Percentiles rank a stretch among this genome's conserved stretches.
phyloP scores from a whole-genome alignment of 2,329 filamentous ascomycete species.

The Neonectria ditissima region DNA sequence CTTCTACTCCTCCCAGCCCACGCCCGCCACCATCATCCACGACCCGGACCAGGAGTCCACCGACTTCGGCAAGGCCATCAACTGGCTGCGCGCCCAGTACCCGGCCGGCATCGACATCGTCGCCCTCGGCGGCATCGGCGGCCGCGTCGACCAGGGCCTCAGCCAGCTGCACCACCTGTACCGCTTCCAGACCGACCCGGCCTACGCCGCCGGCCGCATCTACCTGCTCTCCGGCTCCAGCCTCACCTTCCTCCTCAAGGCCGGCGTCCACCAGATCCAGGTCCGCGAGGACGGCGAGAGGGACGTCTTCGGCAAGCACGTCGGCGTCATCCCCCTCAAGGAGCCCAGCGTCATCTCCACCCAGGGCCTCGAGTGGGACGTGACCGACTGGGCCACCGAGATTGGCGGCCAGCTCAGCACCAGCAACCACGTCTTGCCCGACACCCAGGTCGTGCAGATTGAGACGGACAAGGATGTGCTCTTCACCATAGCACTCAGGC shows the following conservation, averaged over 20 bases:
- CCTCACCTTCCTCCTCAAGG: constrained; percentile 83
- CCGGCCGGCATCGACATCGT: constrained; percentile 71
- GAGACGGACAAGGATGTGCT: constrained; percentile 73
- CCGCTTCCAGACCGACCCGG: constrained; percentile 65
- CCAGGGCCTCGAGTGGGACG: constrained; percentile 89
- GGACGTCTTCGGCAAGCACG: constrained; percentile 77
- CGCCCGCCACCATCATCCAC: constrained; percentile 70
- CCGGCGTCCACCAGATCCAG: constrained; percentile 74
- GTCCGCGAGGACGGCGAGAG: constrained; percentile 65
- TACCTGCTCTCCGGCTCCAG: constrained; percentile 86
- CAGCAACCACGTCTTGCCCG: constrained; percentile 78
- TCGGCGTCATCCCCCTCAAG: constrained; percentile 87
- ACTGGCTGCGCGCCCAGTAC: constrained; percentile 62
- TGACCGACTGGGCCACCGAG: constrained; percentile 80
- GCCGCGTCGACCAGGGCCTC: constrained; percentile 91
- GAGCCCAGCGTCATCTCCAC: constrained; percentile 85
- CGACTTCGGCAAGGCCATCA: constrained; percentile 88
- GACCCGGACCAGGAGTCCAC: constrained; percentile 88
- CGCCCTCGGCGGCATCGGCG: constrained; percentile 85
- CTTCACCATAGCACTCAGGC: constrained; percentile 77
- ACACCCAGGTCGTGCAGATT: constrained; percentile 70
- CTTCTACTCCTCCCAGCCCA: constrained; percentile 72
- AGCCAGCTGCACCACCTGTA: constrained; percentile 90
- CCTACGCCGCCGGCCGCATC: constrained; percentile 67
- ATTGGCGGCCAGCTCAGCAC: constrained; percentile 82